Conservation (phyloP, 805 yeast genomes). For the Teunomyces stri region DNA sequence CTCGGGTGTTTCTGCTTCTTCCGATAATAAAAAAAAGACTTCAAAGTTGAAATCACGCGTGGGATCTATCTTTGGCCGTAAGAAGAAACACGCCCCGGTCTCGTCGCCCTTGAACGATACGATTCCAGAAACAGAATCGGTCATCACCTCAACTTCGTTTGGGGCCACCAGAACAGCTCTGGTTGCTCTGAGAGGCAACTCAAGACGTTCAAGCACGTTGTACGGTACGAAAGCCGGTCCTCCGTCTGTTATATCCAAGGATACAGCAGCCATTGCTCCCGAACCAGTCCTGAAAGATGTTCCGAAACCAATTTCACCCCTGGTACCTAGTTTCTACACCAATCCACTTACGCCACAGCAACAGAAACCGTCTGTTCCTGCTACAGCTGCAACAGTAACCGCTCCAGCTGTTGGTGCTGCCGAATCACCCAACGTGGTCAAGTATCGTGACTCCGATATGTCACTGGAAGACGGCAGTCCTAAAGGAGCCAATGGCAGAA, state of each 20-base stretch:
- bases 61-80: constrained; percentile 70
- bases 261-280: neutral
- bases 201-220: constrained; percentile 2
- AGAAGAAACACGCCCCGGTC: constrained; percentile 43
- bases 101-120: constrained; percentile 16
- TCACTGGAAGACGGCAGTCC: constrained; percentile 29
- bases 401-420: constrained; percentile 8
- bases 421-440: constrained; percentile 37
- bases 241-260: neutral
- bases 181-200: constrained; percentile 10
- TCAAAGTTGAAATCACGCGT: constrained; percentile 63
- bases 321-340: constrained; percentile 2
- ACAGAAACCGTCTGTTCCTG: neutral
- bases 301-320: neutral
- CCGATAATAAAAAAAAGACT: constrained; percentile 29
- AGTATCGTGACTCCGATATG: constrained; percentile 26
- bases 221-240: neutral
- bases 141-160: constrained; percentile 16
- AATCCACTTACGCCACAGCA: neutral
- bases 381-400: neutral
- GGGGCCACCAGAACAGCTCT: constrained; percentile 12
- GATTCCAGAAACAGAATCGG: constrained; percentile 35
- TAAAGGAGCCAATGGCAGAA: constrained; percentile 15
- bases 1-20: constrained; percentile 13
- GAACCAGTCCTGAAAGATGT: neutral